Evolutionary conservation across 2,329 filamentous ascomycete genomes (phyloP).

Genomic region (Fusarium decemcellulare): DNA sequence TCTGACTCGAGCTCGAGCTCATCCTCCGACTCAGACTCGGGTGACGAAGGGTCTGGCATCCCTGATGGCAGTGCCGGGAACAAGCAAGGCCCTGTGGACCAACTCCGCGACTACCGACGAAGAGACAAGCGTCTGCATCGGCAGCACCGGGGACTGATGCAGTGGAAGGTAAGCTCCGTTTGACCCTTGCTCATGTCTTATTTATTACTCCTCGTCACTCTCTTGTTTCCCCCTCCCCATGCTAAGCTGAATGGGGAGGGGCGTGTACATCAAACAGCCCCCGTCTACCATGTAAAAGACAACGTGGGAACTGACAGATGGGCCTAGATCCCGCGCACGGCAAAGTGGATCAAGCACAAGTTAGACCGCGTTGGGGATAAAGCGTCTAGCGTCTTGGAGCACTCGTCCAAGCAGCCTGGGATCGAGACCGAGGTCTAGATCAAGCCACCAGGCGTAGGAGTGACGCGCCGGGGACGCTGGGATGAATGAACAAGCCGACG

Average conservation of each 20-base stretch:
- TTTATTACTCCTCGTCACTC: slow-evolving; percentile 1
- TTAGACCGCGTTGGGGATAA: slow-evolving; percentile 70
- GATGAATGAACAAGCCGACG: neutral
- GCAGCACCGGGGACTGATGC: slow-evolving; percentile 79
- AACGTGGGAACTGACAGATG: slow-evolving; percentile 31
- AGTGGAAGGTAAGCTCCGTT: slow-evolving; percentile 68
- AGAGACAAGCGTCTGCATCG: slow-evolving; percentile 73
- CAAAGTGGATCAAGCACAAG: slow-evolving; percentile 68
- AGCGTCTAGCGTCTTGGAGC: slow-evolving; percentile 69
- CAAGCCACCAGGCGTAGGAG: slow-evolving; percentile 31
- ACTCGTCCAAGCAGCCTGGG: slow-evolving; percentile 69
- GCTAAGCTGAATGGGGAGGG: slow-evolving; percentile 6
- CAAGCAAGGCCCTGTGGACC: slow-evolving; percentile 62
- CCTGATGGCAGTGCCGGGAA: slow-evolving; percentile 55
- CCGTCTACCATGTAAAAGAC: slow-evolving; percentile 7
- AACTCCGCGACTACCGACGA: slow-evolving; percentile 72
- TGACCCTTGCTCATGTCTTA: slow-evolving; percentile 4
- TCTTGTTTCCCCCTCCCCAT: slow-evolving; percentile 21
- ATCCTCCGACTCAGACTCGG: slow-evolving; percentile 46
- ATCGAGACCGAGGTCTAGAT: slow-evolving; percentile 78
- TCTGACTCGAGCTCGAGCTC: slow-evolving; percentile 49
- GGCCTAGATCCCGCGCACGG: slow-evolving; percentile 57
- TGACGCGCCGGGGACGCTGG: slow-evolving; percentile 6
- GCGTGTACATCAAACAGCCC: neutral
- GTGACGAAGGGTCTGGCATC: slow-evolving; percentile 46